Evolutionary conservation across 2,329 filamentous ascomycete genomes (phyloP), one percentile per base, ranked within the genome.

Genomic region (Aureobasidium musti): DNA sequence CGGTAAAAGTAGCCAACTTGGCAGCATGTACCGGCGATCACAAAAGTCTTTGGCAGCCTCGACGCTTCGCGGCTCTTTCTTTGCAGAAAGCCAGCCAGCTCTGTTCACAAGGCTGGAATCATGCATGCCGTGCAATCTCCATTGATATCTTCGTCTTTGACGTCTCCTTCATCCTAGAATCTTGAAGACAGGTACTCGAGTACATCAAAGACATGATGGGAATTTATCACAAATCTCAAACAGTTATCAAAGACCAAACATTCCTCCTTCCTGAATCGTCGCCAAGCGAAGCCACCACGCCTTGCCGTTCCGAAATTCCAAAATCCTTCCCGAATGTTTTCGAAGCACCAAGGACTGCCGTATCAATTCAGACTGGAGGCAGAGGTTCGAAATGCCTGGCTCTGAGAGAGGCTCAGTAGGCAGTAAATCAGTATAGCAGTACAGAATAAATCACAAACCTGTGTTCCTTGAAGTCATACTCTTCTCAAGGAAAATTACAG

Each of bases 281-380:
- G 54, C 54, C 54, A 59, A 59, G 54, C 54, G 54, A 59, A 59
- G 39, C 37, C 54, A 43, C 35, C 50, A 54, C 50, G 10, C 8
- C 30, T 54, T 54, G 21, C 10, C 7, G 14, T 56, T 21, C 52
- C 52, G 33, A 52, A 3, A 1, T 37, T 52, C 17, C 28, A 52
- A 17, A 19, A 56, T 56, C 52, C 33, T 56, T 56, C 53, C 53
- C 53, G 53, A 56, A 56, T 56, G 53, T n/a, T 56, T 41, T 56
- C 53, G 35, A 23, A 41, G 14, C 11, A 21, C 21, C 11, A 21
- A 30, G 21, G 13, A 39, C 35, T 6, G n/a, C n/a, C n/a, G n/a
- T n/a, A n/a, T n/a, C n/a, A n/a, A n/a, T 2, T 39, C 35, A 39
- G 35, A 39, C 35, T n/a, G 35, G 17, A 13, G 35, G 35, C 35